Conservation (phyloP, 1,284 basidiomycete genomes). For the Tylopilus sp. region DNA sequence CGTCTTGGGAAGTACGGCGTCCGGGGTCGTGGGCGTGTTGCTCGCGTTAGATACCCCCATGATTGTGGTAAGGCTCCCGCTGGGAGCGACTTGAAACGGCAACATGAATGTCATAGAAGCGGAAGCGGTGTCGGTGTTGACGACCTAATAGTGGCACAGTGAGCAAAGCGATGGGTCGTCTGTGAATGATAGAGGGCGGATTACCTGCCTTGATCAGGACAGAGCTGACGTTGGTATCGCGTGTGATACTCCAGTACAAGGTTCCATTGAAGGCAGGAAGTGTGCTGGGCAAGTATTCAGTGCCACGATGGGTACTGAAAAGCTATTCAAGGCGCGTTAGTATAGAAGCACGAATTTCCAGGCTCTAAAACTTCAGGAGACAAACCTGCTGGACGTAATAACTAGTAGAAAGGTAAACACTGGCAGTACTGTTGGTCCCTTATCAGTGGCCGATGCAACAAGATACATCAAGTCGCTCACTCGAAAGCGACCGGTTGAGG, state of each 20-base stretch:
- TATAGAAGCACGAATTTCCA: too few species aligned
- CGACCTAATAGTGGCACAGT: too few species aligned
- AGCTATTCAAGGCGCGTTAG: slow-evolving; percentile 38
- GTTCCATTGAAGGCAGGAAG: slow-evolving; percentile 48
- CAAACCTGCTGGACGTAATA: slow-evolving; percentile 63
- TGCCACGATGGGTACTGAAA: slow-evolving; percentile 58
- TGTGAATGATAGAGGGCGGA: too few species aligned
- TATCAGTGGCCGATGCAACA: not conserved
- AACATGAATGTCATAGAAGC: too few species aligned
- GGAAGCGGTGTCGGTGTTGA: too few species aligned
- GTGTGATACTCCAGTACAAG: slow-evolving; percentile 60
- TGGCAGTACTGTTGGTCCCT: slow-evolving; percentile 41
- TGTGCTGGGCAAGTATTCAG: slow-evolving; percentile 61
- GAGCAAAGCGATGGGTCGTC: too few species aligned
- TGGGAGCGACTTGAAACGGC: too few species aligned
- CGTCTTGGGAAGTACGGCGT: slow-evolving; percentile 43
- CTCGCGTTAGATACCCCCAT: too few species aligned
- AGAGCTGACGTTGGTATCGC: slow-evolving; percentile 35
- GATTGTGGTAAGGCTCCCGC: too few species aligned
- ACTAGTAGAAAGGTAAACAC: slow-evolving; percentile 56
- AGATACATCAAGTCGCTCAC: slow-evolving; percentile 35
- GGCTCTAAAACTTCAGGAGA: too few species aligned
- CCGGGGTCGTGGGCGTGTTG: too few species aligned
- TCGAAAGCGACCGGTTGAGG: slow-evolving; percentile 67
- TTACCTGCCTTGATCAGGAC: slow-evolving; percentile 55